Base-by-base conservation (phyloP, 768 basidiomycete species). In the Russula brevipes region DNA sequence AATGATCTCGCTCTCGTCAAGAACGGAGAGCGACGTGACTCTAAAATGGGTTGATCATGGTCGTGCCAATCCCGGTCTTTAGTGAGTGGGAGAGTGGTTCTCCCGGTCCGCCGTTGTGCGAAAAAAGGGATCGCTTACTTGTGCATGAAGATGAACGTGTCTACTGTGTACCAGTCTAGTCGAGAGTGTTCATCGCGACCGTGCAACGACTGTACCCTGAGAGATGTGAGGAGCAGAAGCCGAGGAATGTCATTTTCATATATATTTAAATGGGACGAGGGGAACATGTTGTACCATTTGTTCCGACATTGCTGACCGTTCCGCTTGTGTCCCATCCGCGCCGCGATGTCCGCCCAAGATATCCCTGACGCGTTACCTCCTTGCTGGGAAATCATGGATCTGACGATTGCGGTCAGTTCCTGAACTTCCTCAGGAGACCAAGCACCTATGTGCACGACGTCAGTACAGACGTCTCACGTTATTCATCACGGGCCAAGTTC, bases 141-240 rank as follows among this genome's bases (percentile, higher is more conserved):
- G 46, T 54, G 60, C 60, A 61, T 61, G n/a, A 55, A 61, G 45
- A 61, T 49, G 38, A 16, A 55, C 17, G 53, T 61, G 39, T 61
- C 60, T 9, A 55, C n/a, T 0, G 30, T 30, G n/a, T 7, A 19
- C 60, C 60, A 55, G 9, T 61, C 60, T 14, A 33, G 31, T 39
- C 38, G 46, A 8, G 60, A 49, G 8, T 55, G 46, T 30, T 42
- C 45, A n/a, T 61, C 54, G 45, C 54, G 60, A 38, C 53, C 54
- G 31, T 61, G 60, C n/a, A 61, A 55, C n/a, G 60, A 54, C 30
- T 61, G 60, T 38, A 61, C 54, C 54, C 60, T 60, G 33, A 24
- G 6, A 16, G 17, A 8, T 14, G n/a, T 9, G 31, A 19, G 2
- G 31, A 24, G 24, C 24, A 24, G 24, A 24, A 24, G 24, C 1